A percentile compares a stretch with the other conserved stretches of the same genome.
Conservation (phyloP, 805 yeast genomes). For the Hanseniaspora occidentalis region DNA sequence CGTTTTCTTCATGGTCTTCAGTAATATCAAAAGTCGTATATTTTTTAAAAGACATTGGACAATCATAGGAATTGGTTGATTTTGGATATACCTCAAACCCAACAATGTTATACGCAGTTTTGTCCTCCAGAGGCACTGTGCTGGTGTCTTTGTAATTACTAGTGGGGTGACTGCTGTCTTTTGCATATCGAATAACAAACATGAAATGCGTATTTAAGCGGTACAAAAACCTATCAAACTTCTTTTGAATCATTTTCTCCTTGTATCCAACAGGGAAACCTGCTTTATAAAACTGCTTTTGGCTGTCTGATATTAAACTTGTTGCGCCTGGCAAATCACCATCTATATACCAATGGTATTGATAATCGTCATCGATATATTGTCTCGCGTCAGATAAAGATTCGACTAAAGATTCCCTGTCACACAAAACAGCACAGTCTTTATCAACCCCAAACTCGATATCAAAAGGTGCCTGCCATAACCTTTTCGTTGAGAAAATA, state of each 20-base stretch:
- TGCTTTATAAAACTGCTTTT: conserved; percentile 63
- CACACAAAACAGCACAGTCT: conserved; percentile 58
- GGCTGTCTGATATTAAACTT: conserved; percentile 49
- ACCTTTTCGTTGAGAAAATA: conserved; percentile 68
- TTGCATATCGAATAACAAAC: conserved; percentile 65
- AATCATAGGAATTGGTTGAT: conserved; percentile 51
- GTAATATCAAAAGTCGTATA: conserved; percentile 15
- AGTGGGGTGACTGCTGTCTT: conserved; percentile 23
- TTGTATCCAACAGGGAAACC: conserved; percentile 79
- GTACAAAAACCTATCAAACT: no score
- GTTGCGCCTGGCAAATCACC: conserved; percentile 76
- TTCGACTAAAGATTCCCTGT: conserved; percentile 38
- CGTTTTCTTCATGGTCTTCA: conserved; percentile 26
- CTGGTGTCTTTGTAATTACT: conserved; percentile 9
- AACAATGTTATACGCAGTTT: conserved; percentile 50
- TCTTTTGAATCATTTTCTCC: conserved; percentile 31
- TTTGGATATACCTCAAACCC: conserved; percentile 87
- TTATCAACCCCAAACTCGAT: conserved; percentile 51
- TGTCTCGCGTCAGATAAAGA: conserved; percentile 45
- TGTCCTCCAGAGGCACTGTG: conserved; percentile 7
- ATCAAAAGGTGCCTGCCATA: conserved; percentile 63
- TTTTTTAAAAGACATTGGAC: conserved; percentile 35
- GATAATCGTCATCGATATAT: conserved; percentile 56
- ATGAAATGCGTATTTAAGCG: conserved; percentile 70
- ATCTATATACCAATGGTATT: conserved; percentile 75